A percentile compares a stretch with the other conserved stretches of the same genome.
phyloP scores from a whole-genome alignment of 148 eudicot species.

The Agrostemma githago region DNA sequence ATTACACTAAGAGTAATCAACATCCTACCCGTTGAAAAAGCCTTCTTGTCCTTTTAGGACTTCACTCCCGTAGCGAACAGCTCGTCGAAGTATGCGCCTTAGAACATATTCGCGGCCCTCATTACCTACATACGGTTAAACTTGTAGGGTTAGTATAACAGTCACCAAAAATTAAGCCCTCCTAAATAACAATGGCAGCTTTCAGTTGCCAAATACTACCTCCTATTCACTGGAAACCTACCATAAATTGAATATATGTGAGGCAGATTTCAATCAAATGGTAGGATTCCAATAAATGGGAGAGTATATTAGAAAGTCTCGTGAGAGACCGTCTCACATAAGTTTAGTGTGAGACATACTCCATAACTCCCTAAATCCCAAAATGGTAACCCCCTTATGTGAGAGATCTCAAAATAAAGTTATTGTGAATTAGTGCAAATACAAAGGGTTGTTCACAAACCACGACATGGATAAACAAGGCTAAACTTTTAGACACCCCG shows the following conservation, averaged over 20 bases:
- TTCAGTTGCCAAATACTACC: too few species aligned
- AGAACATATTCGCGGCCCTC: slow-evolving; percentile 97
- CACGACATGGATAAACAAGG: background rate
- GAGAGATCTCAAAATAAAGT: too few species aligned
- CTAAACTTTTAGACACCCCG: background rate
- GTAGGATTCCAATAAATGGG: too few species aligned
- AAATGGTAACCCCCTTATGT: too few species aligned
- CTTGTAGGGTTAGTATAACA: background rate
- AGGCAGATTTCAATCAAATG: too few species aligned
- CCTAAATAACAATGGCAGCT: background rate
- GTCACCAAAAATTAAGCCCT: background rate
- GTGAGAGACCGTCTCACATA: too few species aligned
- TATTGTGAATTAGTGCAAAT: too few species aligned
- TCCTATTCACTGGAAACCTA: too few species aligned
- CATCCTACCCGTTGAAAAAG: slow-evolving; percentile 77
- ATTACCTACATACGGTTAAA: slow-evolving; percentile 47
- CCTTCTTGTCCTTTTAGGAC: slow-evolving; percentile 79
- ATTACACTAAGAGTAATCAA: background rate
- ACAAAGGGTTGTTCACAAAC: background rate
- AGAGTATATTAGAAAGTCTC: too few species aligned
- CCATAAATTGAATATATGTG: too few species aligned
- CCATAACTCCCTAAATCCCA: too few species aligned
- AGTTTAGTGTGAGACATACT: too few species aligned
- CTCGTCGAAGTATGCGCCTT: slow-evolving; percentile 94
- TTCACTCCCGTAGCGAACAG: slow-evolving; percentile 95